A percentile compares a stretch with the other conserved stretches of the same genome.
Conservation (phyloP, 2,329 filamentous ascomycete species). For the Botrytis tulipae region DNA sequence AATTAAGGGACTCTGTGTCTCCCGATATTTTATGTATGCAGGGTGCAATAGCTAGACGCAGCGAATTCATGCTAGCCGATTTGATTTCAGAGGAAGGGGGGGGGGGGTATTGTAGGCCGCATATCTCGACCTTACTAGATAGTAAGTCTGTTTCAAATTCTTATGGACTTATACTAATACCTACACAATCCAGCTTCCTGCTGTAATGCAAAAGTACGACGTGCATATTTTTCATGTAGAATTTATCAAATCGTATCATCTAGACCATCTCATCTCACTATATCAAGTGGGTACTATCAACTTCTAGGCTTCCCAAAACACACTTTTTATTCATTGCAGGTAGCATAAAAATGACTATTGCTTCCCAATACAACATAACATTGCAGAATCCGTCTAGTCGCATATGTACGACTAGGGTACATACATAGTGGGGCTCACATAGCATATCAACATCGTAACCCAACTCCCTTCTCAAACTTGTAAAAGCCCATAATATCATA, state of each 20-base stretch:
- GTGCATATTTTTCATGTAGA: background rate
- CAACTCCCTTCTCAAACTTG: background rate
- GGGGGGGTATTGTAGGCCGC: constrained; percentile 1
- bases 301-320: background rate
- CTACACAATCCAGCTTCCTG: background rate
- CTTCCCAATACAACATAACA: background rate
- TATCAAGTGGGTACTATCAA: background rate
- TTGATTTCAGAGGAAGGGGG: background rate
- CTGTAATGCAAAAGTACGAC: background rate
- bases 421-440: background rate
- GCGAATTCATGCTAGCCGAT: background rate
- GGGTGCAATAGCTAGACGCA: background rate
- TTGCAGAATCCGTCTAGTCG: background rate
- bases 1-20: background rate
- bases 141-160: background rate
- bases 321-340: background rate
- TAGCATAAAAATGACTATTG: background rate
- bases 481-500: background rate
- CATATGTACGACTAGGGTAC: background rate
- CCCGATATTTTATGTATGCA: background rate
- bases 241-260: background rate
- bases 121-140: background rate
- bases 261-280: background rate
- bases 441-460: background rate
- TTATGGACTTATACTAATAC: background rate